A percentile compares a stretch with the other conserved stretches of the same genome.
phyloP scores from a whole-genome alignment of 257 asterid species.

The Anisodus tanguticus region DNA sequence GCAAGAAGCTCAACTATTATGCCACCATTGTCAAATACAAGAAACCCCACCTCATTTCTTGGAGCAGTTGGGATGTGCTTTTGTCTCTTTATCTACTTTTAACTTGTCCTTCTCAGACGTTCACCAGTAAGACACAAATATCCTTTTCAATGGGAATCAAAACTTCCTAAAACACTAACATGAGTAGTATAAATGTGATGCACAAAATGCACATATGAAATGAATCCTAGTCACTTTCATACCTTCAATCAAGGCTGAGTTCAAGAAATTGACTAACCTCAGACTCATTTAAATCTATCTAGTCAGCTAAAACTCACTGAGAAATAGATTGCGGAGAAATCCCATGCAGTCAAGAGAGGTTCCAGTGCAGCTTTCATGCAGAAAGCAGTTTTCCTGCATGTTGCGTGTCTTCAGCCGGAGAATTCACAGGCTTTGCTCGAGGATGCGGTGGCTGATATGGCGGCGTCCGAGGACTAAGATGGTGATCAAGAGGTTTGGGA shows the following conservation, averaged over 20 bases:
- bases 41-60: conserved; percentile 50
- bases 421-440: conserved; percentile 57
- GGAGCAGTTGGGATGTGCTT: conserved; percentile 65
- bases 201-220: background rate
- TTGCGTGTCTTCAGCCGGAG: conserved; percentile 49
- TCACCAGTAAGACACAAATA: conserved; percentile 24
- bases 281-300: background rate
- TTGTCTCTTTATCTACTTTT: conserved; percentile 37
- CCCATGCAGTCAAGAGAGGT: conserved; percentile 51
- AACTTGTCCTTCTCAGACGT: conserved; percentile 32
- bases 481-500: conserved; percentile 62
- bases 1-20: conserved; percentile 43
- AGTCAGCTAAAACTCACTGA: background rate
- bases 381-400: conserved; percentile 49
- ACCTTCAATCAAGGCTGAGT: conserved; percentile 29
- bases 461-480: conserved; percentile 60
- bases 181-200: conserved; percentile 17
- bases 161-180: background rate
- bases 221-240: background rate
- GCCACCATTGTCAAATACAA: conserved; percentile 37
- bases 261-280: background rate
- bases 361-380: conserved; percentile 43
- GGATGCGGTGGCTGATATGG: conserved; percentile 46
- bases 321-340: background rate
- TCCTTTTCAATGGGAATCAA: conserved; percentile 1